Evolutionary conservation across 75 land plant species (phyloP), one percentile per base, ranked within the genome.

Genomic region (Sequoia sempervirens): DNA sequence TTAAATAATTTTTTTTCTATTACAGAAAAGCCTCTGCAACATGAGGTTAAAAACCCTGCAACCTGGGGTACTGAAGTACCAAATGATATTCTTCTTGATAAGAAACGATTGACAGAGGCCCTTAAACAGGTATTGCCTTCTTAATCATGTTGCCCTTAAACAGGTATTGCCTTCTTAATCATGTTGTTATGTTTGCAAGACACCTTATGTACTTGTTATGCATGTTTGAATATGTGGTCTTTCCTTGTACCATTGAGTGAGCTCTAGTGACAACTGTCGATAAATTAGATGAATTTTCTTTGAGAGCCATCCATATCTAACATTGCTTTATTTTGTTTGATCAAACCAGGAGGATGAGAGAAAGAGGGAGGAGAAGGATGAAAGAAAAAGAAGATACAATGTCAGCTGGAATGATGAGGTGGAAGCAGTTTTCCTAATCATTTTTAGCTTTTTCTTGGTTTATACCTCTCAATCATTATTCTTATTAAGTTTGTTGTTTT

Each of bases 331-430:
- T 78, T 61, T 23, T 83, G 26, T 83, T 75, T 74, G 58, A 36
- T 76, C 30, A 75, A 45, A 47, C 2, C 89, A 96, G 96, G 97
- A 95, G 93, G 99, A 97, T 82, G 92, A 93, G 64, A 91, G 92
- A 84, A 89, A 85, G 87, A 92, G 87, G 80, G 99, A 93, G 82
- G 97, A 91, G 90, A 95, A 86, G 83, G 94, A 95, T 89, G 97
- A 97, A 84, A 85, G 97, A 38, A 97, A 97, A 85, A 87, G 97
- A 69, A 97, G 95, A 81, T 97, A 97, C 81, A 97, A 97, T 84
- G 95, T 95, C 1, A 92, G 85, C 69, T 92, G 93, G 94, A 91
- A 88, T 84, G 97, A 97, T 84, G 97, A 97, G 92, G 97, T 93
- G 85, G 73, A 47, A 28, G 20, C 34, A 5, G 13, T 61, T 68